phyloP scores from a whole-genome alignment of 208 protist species.

The Trichomonas gallinae region DNA sequence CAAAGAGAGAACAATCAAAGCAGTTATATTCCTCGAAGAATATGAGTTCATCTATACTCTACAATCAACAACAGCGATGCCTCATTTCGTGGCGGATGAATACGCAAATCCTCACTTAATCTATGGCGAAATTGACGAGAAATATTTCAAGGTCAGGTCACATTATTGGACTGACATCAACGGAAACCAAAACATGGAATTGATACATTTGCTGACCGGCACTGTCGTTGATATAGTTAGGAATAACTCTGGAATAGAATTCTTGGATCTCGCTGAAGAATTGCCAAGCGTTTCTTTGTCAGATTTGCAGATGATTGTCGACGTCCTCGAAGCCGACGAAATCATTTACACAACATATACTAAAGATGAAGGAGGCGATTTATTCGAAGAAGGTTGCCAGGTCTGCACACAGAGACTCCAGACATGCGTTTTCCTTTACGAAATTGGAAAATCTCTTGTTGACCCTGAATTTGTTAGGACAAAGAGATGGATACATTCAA shows the following conservation, averaged over 20 bases:
- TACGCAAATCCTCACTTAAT: not conserved
- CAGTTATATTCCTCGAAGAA: not conserved
- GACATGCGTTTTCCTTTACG: not conserved
- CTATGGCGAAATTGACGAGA: not conserved
- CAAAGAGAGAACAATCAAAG: not conserved
- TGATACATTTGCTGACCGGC: not conserved
- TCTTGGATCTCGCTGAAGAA: not conserved
- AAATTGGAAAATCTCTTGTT: not conserved
- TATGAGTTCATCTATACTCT: not conserved
- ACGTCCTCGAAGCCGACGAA: not conserved
- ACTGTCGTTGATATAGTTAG: not conserved
- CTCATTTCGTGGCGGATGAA: not conserved
- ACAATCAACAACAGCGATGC: not conserved
- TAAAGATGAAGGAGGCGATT: not conserved
- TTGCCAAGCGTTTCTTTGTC: not conserved
- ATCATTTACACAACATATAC: not conserved
- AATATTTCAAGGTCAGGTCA: not conserved
- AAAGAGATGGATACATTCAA: not conserved
- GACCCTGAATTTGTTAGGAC: not conserved
- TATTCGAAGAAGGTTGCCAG: not conserved
- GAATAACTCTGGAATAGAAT: not conserved
- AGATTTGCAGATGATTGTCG: not conserved
- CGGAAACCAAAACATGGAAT: not conserved
- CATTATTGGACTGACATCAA: not conserved
- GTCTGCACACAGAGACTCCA: not conserved